Percentiles rank a stretch among this genome's conserved stretches.
phyloP scores from a whole-genome alignment of 129 eudicot species.

The Centaurea solstitialis region DNA sequence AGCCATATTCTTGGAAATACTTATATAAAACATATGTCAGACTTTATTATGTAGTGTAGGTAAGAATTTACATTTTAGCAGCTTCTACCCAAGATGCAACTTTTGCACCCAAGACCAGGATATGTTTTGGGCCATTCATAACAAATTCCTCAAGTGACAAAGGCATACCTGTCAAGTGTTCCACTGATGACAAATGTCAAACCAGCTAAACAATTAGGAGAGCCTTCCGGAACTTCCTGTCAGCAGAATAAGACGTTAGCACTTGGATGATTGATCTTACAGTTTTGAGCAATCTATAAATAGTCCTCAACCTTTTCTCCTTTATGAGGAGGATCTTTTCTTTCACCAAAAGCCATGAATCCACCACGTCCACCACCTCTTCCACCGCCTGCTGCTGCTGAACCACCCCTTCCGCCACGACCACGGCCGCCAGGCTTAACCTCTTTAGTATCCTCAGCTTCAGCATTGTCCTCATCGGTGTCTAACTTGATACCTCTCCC shows the following conservation, averaged over 20 bases:
- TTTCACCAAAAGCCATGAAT: slow-evolving; percentile 89
- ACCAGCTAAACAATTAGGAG: slow-evolving; percentile 82
- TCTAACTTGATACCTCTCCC: slow-evolving; percentile 48
- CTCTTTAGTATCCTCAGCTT: slow-evolving; percentile 55
- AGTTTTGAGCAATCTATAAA: not conserved
- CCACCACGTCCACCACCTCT: slow-evolving; percentile 98
- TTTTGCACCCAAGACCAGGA: not conserved
- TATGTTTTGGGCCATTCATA: not conserved
- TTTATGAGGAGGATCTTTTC: slow-evolving; percentile 97
- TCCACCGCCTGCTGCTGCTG: slow-evolving; percentile 59
- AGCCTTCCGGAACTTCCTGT: slow-evolving; percentile 94
- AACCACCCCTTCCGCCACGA: slow-evolving; percentile 79
- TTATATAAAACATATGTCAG: not conserved
- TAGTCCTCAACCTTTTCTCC: slow-evolving; percentile 75
- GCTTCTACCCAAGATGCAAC: not conserved
- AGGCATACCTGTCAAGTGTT: slow-evolving; percentile 83
- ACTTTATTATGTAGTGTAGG: not conserved
- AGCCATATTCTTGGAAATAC: not conserved
- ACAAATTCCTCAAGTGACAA: slow-evolving; percentile 1
- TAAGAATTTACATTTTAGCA: no score
- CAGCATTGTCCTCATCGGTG: slow-evolving; percentile 45
- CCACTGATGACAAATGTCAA: slow-evolving; percentile 95
- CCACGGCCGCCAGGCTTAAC: slow-evolving; percentile 70
- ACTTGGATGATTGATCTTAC: not conserved
- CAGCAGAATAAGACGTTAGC: slow-evolving; percentile 1